phyloP scores from a whole-genome alignment of 371 early-diverging fungal genomes.

The Syncephalastrum monosporum region DNA sequence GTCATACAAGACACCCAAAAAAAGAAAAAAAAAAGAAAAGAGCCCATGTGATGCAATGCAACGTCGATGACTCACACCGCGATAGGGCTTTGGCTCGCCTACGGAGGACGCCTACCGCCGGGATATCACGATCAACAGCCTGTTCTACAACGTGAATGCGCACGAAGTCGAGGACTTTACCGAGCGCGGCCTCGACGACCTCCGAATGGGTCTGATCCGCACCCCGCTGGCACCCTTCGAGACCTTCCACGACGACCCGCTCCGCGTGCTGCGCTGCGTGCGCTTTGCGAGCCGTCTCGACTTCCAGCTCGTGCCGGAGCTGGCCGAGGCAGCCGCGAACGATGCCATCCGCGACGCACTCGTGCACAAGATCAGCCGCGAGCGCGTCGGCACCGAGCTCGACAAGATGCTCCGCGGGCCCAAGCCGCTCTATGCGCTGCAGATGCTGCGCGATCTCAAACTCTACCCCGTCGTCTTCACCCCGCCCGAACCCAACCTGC shows the following conservation, averaged over 20 bases:
- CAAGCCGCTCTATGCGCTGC: constrained; percentile 51
- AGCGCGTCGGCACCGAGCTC: constrained; percentile 94
- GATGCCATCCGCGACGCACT: constrained; percentile 69
- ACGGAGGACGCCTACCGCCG: constrained; percentile 96
- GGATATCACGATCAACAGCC: constrained; percentile 98
- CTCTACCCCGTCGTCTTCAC: constrained; percentile 60
- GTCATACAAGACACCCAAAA: constrained; percentile 1
- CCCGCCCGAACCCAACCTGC: constrained; percentile 34
- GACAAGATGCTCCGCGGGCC: constrained; percentile 91
- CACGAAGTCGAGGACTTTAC: constrained; percentile 93
- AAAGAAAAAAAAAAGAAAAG: not conserved
- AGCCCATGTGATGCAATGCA: not conserved
- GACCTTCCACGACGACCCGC: constrained; percentile 98
- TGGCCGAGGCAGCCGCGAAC: constrained; percentile 63
- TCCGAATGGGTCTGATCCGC: constrained; percentile 70
- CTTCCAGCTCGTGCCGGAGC: constrained; percentile 76
- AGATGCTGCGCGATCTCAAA: constrained; percentile 46
- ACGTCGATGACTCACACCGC: not conserved
- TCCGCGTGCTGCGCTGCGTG: constrained; percentile 95
- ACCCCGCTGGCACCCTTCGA: constrained; percentile 94
- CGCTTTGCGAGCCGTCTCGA: constrained; percentile 93
- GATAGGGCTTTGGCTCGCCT: constrained; percentile 89
- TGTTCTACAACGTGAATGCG: constrained; percentile 97
- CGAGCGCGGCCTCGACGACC: constrained; percentile 75
- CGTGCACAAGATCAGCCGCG: constrained; percentile 87